A percentile compares a stretch with the other conserved stretches of the same genome.
Conservation (phyloP, 78 protist species). For the Pigoraptor vietnamica region DNA sequence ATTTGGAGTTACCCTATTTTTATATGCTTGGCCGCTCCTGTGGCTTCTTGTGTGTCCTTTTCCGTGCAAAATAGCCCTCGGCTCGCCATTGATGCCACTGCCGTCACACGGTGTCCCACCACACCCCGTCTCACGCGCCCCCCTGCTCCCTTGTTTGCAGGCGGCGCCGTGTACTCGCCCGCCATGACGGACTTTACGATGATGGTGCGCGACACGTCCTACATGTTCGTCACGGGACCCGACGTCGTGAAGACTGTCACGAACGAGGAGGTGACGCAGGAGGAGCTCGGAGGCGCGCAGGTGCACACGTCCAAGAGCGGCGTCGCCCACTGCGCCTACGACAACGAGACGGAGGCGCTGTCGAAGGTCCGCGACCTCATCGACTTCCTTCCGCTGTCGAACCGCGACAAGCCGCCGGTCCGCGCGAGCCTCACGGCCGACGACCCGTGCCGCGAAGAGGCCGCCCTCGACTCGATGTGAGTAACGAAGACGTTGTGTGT, state of each 20-base stretch:
- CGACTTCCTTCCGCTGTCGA: conserved; percentile 73
- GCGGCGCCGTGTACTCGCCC: conserved; percentile 96
- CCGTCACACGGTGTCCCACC: not conserved
- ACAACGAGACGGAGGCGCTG: conserved; percentile 87
- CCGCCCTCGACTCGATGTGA: conserved; percentile 22
- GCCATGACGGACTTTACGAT: conserved; percentile 94
- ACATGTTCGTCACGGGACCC: conserved; percentile 97
- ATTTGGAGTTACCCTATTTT: too few species aligned
- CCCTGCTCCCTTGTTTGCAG: too few species aligned
- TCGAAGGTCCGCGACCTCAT: conserved; percentile 53
- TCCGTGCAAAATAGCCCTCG: not conserved
- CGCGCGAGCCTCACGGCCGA: conserved; percentile 34
- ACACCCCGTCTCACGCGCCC: not conserved
- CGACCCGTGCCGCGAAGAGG: conserved; percentile 47
- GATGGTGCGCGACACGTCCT: conserved; percentile 88
- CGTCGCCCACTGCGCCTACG: conserved; percentile 84
- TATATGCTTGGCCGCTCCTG: conserved; percentile 60
- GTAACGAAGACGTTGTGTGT: too few species aligned
- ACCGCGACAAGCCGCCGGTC: conserved; percentile 60
- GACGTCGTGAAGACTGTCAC: conserved; percentile 90
- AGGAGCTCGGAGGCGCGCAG: conserved; percentile 93
- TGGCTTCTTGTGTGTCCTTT: not conserved
- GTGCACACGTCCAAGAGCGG: conserved; percentile 78
- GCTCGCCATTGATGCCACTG: not conserved
- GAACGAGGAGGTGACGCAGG: conserved; percentile 78